These are phyloP conservation scores for Candida rishiriensis DNA, from an alignment of 805 yeast species.

Conservation along the genomic window DNA sequence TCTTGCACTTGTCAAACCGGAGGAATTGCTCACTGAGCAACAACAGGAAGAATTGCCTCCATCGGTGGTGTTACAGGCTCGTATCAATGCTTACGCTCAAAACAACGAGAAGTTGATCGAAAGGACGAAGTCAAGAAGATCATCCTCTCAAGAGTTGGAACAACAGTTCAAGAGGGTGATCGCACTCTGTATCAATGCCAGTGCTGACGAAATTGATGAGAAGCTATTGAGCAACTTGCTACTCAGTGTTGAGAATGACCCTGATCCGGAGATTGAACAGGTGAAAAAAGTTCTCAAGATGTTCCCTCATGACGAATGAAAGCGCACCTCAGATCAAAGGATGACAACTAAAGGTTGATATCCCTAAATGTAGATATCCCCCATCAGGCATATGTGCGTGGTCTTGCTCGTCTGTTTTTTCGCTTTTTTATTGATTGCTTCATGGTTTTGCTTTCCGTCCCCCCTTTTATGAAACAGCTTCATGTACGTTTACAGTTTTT, in stretches of 20 bases:
- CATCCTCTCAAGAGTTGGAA: slow-evolving; percentile 55
- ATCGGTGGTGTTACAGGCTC: slow-evolving; percentile 55
- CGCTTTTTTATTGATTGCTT: too few relatives aligned
- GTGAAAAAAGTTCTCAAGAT: slow-evolving; percentile 31
- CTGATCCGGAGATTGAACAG: slow-evolving; percentile 41
- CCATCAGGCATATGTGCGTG: too few relatives aligned
- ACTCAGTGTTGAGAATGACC: slow-evolving; percentile 86
- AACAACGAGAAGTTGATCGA: slow-evolving; percentile 56
- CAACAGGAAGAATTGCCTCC: slow-evolving; percentile 39
- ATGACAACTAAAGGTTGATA: too few relatives aligned
- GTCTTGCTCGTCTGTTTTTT: too few relatives aligned
- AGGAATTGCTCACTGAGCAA: slow-evolving; percentile 6
- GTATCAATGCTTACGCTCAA: slow-evolving; percentile 73
- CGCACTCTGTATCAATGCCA: slow-evolving; percentile 85
- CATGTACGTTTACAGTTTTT: too few relatives aligned
- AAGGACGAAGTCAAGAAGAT: slow-evolving; percentile 48
- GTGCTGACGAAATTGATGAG: slow-evolving; percentile 60
- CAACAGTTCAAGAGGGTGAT: slow-evolving; percentile 83
- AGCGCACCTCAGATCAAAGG: too few relatives aligned
- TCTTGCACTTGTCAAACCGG: slow-evolving; percentile 8
- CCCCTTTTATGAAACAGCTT: too few relatives aligned
- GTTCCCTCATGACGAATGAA: background rate
- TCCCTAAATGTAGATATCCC: too few relatives aligned
- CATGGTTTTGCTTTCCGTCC: too few relatives aligned
- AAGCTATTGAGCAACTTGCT: slow-evolving; percentile 73